These are phyloP conservation scores for Aspergillus bridgeri DNA, from an alignment of 495 filamentous ascomycete genomes.

Conservation along the genomic window DNA sequence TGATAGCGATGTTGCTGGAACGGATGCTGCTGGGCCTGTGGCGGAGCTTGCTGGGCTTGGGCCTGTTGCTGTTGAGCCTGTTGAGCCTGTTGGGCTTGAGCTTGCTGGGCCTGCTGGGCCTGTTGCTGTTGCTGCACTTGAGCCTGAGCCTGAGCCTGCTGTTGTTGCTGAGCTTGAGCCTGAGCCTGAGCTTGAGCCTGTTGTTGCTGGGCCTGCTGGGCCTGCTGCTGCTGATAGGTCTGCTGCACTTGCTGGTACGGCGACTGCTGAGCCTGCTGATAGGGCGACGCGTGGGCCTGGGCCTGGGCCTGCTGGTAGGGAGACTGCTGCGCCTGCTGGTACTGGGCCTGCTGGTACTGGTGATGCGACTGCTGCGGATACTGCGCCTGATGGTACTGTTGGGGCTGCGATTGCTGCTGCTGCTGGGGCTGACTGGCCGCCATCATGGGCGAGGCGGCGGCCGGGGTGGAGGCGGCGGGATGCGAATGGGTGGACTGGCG, in stretches of 20 bases:
- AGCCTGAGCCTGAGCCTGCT: constrained; percentile 3
- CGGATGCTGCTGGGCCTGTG: constrained; percentile 22
- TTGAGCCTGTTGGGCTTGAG: constrained; percentile 21
- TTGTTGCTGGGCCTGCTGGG: constrained; percentile 14
- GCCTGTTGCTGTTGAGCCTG: constrained; percentile 14
- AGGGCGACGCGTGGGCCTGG: constrained; percentile 7
- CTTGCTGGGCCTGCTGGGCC: constrained; percentile 11
- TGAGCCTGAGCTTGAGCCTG: constrained; percentile 3
- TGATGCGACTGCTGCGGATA: constrained; percentile 5
- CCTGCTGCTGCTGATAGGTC: constrained; percentile 19
- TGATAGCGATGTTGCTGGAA: constrained; percentile 28
- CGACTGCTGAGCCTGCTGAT: constrained; percentile 15
- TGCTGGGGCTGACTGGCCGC: constrained; percentile 13
- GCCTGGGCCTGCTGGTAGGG: constrained; percentile 10
- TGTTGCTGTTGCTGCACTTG: constrained; percentile 13
- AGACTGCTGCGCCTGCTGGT: constrained; percentile 15
- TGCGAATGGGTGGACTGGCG: constrained; percentile 24
- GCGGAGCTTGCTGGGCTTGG: constrained; percentile 6
- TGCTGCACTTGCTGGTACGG: constrained; percentile 21
- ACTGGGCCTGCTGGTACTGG: constrained; percentile 12
- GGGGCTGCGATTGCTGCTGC: constrained; percentile 10
- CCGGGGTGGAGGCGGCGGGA: constrained; percentile 17
- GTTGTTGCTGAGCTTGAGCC: constrained; percentile 11
- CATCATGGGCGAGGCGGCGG: constrained; percentile 25
- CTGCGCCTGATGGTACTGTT: constrained; percentile 9